A percentile compares a stretch with the other conserved stretches of the same genome.
These are phyloP conservation scores for Rubia yunnanensis DNA, from an alignment of 257 asterid genomes.

Conservation along the genomic window DNA sequence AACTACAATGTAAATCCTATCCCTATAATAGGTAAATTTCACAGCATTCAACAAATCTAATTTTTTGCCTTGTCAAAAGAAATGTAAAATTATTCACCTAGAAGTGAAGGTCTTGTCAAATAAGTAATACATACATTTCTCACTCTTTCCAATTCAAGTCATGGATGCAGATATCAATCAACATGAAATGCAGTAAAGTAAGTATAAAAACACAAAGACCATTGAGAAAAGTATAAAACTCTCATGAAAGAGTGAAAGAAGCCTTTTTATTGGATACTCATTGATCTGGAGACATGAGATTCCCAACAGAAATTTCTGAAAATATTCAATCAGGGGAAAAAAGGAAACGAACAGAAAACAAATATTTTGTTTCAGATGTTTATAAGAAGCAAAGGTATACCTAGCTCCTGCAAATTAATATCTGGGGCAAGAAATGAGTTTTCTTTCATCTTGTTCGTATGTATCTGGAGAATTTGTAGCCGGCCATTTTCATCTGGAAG, in stretches of 20 bases:
- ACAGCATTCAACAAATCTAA: background rate
- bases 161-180: background rate
- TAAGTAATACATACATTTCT: background rate
- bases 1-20: constrained; percentile 1
- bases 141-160: background rate
- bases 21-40: background rate
- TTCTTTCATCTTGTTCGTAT: constrained; percentile 94
- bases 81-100: background rate
- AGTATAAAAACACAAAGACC: background rate
- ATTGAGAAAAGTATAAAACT: too few species aligned
- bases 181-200: background rate
- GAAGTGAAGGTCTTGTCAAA: background rate
- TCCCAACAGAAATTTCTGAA: background rate
- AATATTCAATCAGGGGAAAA: background rate
- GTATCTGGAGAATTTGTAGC: constrained; percentile 92
- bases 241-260: background rate
- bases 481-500: constrained; percentile 99
- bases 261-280: background rate
- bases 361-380: background rate
- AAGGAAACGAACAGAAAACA: background rate
- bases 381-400: constrained; percentile 35
- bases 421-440: constrained; percentile 93
- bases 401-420: constrained; percentile 84
- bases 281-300: background rate
- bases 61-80: background rate